Base-by-base conservation (phyloP, 345 rosid species). In the Hibiscus tridactylites region DNA sequence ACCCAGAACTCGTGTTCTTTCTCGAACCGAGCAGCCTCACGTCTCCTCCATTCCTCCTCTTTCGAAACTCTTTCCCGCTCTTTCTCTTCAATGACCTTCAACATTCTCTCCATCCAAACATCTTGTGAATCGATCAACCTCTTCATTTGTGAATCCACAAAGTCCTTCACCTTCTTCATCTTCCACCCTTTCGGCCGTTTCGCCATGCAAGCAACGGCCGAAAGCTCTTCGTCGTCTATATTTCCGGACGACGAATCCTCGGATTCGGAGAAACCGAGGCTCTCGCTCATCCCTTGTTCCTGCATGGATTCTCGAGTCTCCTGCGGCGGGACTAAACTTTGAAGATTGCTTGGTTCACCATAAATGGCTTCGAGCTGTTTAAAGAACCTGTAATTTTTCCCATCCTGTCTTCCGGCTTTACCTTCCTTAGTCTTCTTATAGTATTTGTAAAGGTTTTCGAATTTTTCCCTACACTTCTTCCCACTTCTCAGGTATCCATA, bases 351-450 rank as follows among this genome's bases (percentile, higher is more conserved):
- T 68, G 79, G 73, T 37, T 77, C 86, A 29, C 85, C 84, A 3
- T 81, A 84, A 35, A 87, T 79, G 33, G 88, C 88, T 76, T 87
- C 90, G 28, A 87, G 87, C 50, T 87, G 90, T 54, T 84, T 83
- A 72, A 83, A 87, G 71, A 85, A 87, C 56, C 88, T 81, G 64
- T 87, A 87, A 61, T 87, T 78, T 73, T 87, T 87, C 21, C 90
- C 90, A 58, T 85, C 88, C 70, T 83, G 90, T 61, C 90, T 80
- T 13, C 85, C 84, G 31, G 87, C 81, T 75, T 84, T 86, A 33
- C 88, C 88, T 66, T 83, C 88, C 78, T 83, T 87, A 24, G 90
- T 87, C 75, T 85, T 87, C 84, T 87, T 87, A 78, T 87, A 84
- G 68, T 87, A 87, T 78, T 87, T 87, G 82, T 87, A 83, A 76